phyloP scores from a whole-genome alignment of 2,329 filamentous ascomycete genomes.

The Penicillium brevicompactum region DNA sequence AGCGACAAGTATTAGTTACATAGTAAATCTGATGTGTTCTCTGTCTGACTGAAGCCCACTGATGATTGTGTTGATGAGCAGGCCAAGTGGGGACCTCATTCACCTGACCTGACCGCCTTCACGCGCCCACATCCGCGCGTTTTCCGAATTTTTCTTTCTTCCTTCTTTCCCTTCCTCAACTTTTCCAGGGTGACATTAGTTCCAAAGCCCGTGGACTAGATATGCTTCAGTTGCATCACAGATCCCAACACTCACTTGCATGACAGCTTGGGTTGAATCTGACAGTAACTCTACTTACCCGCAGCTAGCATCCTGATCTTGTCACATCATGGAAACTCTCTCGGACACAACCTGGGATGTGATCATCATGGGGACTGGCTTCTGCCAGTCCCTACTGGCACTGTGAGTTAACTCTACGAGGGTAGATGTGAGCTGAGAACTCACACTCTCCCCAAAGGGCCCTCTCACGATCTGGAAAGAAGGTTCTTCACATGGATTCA shows the following conservation, averaged over 20 bases:
- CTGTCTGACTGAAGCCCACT: no score
- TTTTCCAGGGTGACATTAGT: not conserved
- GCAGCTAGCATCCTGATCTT: slow-evolving; percentile 19
- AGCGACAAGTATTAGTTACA: not conserved
- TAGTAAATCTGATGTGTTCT: not conserved
- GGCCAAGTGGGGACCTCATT: slow-evolving; percentile 4
- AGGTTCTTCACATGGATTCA: slow-evolving; percentile 83
- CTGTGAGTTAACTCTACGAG: slow-evolving; percentile 55
- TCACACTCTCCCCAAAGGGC: slow-evolving; percentile 64
- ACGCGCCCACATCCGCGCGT: slow-evolving; percentile 7
- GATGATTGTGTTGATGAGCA: no score
- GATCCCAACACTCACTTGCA: slow-evolving; percentile 19
- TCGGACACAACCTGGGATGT: slow-evolving; percentile 77
- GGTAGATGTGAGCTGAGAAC: slow-evolving; percentile 50
- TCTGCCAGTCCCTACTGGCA: slow-evolving; percentile 77
- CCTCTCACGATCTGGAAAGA: slow-evolving; percentile 88
- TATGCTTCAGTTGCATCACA: slow-evolving; percentile 4
- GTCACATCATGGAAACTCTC: slow-evolving; percentile 67
- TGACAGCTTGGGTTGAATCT: slow-evolving; percentile 21
- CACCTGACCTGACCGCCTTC: slow-evolving; percentile 5
- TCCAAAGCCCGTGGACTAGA: slow-evolving; percentile 1
- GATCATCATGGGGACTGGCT: slow-evolving; percentile 75
- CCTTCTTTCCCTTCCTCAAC: slow-evolving; percentile 2
- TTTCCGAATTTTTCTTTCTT: slow-evolving; percentile 5
- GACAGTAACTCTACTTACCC: slow-evolving; percentile 22